Evolutionary conservation across 306 rosid species (phyloP).

Genomic region (Fagus crenata): DNA sequence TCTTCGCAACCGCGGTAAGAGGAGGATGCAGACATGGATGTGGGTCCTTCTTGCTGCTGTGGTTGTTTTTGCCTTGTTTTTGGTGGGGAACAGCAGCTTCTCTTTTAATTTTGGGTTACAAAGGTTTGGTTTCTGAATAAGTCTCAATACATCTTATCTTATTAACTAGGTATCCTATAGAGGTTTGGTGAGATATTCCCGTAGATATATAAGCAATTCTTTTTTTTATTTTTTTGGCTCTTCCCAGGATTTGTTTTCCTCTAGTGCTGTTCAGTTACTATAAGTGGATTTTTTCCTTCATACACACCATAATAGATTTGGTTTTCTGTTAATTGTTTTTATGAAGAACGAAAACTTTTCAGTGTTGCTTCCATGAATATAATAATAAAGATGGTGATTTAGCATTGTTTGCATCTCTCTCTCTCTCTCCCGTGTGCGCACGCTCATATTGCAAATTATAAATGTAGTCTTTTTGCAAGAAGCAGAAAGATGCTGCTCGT

Average conservation of each 20-base stretch:
- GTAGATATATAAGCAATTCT: slow-evolving; percentile 55
- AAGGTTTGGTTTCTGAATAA: slow-evolving; percentile 51
- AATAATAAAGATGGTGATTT: slow-evolving; percentile 9
- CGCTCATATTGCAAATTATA: neutral
- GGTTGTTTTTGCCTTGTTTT: slow-evolving; percentile 44
- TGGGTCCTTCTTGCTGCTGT: slow-evolving; percentile 48
- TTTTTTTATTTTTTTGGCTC: slow-evolving; percentile 22
- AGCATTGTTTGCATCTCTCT: neutral
- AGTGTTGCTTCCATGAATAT: slow-evolving; percentile 9
- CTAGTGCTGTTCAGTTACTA: slow-evolving; percentile 33
- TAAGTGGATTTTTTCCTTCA: slow-evolving; percentile 5
- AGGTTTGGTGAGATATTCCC: slow-evolving; percentile 48
- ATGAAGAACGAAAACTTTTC: neutral
- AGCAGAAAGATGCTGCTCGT: too few relatives aligned
- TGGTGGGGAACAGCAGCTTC: slow-evolving; percentile 47
- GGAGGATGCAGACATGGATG: slow-evolving; percentile 79
- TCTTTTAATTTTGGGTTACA: slow-evolving; percentile 38
- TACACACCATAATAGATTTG: slow-evolving; percentile 20
- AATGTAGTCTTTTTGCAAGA: too few relatives aligned
- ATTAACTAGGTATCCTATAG: slow-evolving; percentile 31
- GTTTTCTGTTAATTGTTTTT: neutral
- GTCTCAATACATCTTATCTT: slow-evolving; percentile 16
- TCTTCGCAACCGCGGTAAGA: slow-evolving; percentile 71
- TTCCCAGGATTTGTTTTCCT: slow-evolving; percentile 35
- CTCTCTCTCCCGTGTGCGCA: neutral